These are phyloP conservation scores for Actinomortierella ambigua DNA, from an alignment of 371 early-diverging fungal species.

Conservation along the genomic window DNA sequence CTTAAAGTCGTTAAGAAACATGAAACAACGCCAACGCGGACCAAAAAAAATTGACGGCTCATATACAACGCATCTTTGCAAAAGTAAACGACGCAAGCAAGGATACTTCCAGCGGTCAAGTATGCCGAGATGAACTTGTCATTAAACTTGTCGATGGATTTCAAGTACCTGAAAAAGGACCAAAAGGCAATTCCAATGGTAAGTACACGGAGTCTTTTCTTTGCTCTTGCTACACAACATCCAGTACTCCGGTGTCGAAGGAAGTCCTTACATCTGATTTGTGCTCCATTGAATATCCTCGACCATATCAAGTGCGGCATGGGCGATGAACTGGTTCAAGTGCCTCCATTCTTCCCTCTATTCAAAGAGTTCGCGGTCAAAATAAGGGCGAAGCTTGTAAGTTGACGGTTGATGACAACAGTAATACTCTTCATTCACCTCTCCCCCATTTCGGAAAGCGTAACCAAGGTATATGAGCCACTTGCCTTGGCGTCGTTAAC, in stretches of 20 bases:
- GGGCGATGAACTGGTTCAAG: conserved; percentile 94
- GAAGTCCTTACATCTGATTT: conserved; percentile 68
- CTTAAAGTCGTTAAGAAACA: too few relatives aligned
- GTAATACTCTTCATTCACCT: too few relatives aligned
- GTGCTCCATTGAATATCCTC: conserved; percentile 92
- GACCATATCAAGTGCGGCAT: conserved; percentile 94
- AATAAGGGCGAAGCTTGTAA: too few relatives aligned
- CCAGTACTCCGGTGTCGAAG: neutral
- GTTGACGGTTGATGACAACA: too few relatives aligned
- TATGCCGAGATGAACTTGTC: conserved; percentile 93
- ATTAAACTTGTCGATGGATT: conserved; percentile 93
- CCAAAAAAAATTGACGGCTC: neutral
- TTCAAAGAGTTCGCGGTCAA: conserved; percentile 1
- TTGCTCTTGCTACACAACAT: too few relatives aligned
- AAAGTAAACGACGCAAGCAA: too few relatives aligned
- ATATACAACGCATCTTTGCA: too few relatives aligned
- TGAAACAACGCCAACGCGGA: neutral
- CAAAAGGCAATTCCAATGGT: neutral
- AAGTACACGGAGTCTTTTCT: too few relatives aligned
- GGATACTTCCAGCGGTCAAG: conserved; percentile 85
- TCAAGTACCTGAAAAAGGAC: conserved; percentile 76
- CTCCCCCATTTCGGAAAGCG: too few relatives aligned
- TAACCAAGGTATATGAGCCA: neutral
- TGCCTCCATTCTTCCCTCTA: conserved; percentile 86
- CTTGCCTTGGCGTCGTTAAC: conserved; percentile 42